Evolutionary conservation across 305 asterid species (phyloP).

Genomic region (Coffea humblotiana): DNA sequence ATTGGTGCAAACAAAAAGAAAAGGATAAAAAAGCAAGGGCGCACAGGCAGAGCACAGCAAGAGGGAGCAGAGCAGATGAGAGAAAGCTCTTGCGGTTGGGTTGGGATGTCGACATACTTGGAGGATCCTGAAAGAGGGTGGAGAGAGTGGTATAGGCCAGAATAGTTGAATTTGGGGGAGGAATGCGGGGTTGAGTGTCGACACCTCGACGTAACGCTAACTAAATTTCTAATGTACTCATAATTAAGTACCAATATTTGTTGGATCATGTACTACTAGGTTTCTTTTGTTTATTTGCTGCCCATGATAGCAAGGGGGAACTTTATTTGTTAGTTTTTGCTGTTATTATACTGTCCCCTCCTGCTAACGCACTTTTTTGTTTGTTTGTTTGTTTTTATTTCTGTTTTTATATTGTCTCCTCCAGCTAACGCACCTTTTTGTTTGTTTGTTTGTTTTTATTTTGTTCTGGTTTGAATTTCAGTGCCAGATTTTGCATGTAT

Average conservation of each 20-base stretch:
- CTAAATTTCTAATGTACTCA: too few species aligned
- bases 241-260: too few species aligned
- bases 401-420: too few species aligned
- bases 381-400: background rate
- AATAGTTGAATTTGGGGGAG: background rate
- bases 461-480: too few species aligned
- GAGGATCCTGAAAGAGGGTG: background rate
- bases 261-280: background rate
- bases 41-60: background rate
- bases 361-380: too few species aligned
- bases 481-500: too few species aligned
- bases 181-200: constrained; percentile 30
- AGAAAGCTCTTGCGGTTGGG: constrained; percentile 13
- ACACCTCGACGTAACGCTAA: constrained; percentile 15
- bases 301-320: background rate
- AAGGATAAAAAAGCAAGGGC: background rate
- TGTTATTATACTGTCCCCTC: background rate
- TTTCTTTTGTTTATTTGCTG: too few species aligned
- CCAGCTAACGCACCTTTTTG: too few species aligned
- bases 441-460: too few species aligned
- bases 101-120: constrained; percentile 54
- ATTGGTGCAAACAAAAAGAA: too few species aligned
- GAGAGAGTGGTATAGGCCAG: constrained; percentile 15
- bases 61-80: background rate
- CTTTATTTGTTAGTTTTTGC: background rate